A percentile compares a stretch with the other conserved stretches of the same genome.
Conservation (phyloP, 2,329 filamentous ascomycete species). For the Cladosporium austrohemisphaericum region DNA sequence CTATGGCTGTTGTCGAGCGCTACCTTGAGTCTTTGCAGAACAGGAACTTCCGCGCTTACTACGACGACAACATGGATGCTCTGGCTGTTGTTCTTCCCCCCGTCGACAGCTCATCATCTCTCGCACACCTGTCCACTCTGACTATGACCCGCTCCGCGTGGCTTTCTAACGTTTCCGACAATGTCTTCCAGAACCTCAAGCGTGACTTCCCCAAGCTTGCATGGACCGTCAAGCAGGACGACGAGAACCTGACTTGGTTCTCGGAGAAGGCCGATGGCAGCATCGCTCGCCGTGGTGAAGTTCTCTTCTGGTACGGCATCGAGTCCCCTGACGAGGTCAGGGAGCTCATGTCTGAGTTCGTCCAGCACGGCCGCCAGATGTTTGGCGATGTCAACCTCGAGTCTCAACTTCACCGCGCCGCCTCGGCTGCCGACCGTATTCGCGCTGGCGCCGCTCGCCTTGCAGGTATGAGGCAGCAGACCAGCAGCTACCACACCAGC, state of each 20-base stretch:
- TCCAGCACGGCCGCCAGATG: slow-evolving; percentile 76
- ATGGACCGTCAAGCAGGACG: slow-evolving; percentile 94
- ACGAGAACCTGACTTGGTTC: slow-evolving; percentile 98
- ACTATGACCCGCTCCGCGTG: slow-evolving; percentile 92
- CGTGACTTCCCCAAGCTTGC: slow-evolving; percentile 87
- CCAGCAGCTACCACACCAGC: slow-evolving; percentile 64
- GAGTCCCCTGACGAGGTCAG: slow-evolving; percentile 77
- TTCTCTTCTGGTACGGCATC: slow-evolving; percentile 95
- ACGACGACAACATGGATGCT: slow-evolving; percentile 89
- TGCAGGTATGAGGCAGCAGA: slow-evolving; percentile 51
- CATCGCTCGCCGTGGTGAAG: slow-evolving; percentile 71
- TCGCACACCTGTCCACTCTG: slow-evolving; percentile 83
- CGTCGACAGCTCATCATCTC: slow-evolving; percentile 57
- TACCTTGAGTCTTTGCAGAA: slow-evolving; percentile 76
- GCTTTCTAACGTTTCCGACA: slow-evolving; percentile 92
- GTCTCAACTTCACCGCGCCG: slow-evolving; percentile 74
- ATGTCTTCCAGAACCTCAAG: slow-evolving; percentile 89
- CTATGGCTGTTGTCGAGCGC: slow-evolving; percentile 76
- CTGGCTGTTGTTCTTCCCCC: slow-evolving; percentile 83
- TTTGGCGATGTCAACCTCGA: slow-evolving; percentile 86
- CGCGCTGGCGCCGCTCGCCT: slow-evolving; percentile 46
- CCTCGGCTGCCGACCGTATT: slow-evolving; percentile 62
- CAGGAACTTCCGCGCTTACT: slow-evolving; percentile 86
- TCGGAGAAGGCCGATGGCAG: slow-evolving; percentile 95
- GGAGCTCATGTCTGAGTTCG: slow-evolving; percentile 80